These are phyloP conservation scores for Diacronema lutheri DNA, from an alignment of 78 protist species.

Conservation along the genomic window DNA sequence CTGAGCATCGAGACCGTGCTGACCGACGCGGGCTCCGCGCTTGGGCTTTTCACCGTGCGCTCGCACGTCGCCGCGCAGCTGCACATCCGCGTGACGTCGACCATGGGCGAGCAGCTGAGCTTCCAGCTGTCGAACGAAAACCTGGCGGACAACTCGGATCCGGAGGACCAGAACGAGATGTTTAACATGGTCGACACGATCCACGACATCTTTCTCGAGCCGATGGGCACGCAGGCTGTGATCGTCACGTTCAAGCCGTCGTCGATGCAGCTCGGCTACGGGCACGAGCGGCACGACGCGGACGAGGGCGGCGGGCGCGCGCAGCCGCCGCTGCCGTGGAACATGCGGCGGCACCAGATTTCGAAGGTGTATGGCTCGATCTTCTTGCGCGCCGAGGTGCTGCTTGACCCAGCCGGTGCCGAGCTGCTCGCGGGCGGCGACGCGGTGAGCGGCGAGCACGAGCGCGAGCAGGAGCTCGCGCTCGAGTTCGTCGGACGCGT, in stretches of 20 bases:
- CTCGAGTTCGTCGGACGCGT: neutral
- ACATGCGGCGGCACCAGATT: neutral
- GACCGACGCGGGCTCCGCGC: too few relatives aligned
- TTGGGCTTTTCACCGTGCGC: too few relatives aligned
- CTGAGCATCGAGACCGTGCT: too few relatives aligned
- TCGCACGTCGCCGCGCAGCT: too few relatives aligned
- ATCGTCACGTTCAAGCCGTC: slow-evolving; percentile 31
- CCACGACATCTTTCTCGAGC: slow-evolving; percentile 17
- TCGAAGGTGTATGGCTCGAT: slow-evolving; percentile 54
- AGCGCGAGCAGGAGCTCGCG: neutral
- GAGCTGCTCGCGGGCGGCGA: too few relatives aligned
- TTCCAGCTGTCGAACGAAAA: too few relatives aligned
- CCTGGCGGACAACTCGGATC: neutral
- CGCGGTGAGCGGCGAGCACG: neutral
- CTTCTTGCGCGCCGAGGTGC: neutral
- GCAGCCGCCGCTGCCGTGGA: neutral
- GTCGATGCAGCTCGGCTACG: neutral
- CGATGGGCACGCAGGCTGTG: slow-evolving; percentile 28
- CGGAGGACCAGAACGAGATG: slow-evolving; percentile 49
- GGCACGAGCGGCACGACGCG: neutral
- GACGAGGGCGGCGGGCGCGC: neutral
- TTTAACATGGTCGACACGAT: slow-evolving; percentile 50
- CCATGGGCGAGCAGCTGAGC: too few relatives aligned
- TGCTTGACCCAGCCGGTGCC: neutral
- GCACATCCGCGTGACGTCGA: too few relatives aligned